Evolutionary conservation across 768 basidiomycete genomes (phyloP), one percentile per base, ranked within the genome.

Genomic region (Russula sp.): DNA sequence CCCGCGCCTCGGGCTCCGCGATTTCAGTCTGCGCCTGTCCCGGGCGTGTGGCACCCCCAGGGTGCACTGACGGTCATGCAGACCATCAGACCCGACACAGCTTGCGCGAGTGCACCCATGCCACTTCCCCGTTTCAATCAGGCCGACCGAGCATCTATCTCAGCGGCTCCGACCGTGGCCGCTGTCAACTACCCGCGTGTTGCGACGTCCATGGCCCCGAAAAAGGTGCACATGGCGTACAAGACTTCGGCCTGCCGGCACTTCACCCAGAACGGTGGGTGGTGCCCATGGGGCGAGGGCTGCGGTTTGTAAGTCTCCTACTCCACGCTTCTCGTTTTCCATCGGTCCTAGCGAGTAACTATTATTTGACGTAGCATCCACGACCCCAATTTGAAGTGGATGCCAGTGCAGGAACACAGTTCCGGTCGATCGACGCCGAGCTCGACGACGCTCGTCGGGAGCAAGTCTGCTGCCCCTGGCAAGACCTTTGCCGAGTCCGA

Each of bases 221-320:
- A 50, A 20, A 54, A 50, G 6, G 58, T 27, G 5, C 53, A 60
- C 14, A 16, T 64, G 48, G 47, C 63, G 7, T 64, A 60, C 42
- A 60, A 60, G 48, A 64, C 63, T 8, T 45, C 58, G 14, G 58
- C 63, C 3, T 64, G 63, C 40, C 27, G 42, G 8, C 63, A 64
- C 22, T 64, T 37, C n/a, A 49, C 63, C 18, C 1, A 45, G 22
- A 64, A 64, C 54, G 14, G 42, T 2, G 63, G 63, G 2, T 64
- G 58, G 58, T 64, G 63, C 32, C 63, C 63, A 27, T 64, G 58
- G 58, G 63, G 63, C 3, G 58, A 59, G 3, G 11, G 22, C 4
- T 64, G 63, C 13, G 47, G 63, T 13, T 64, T 64, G 63, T 64
- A 50, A 16, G 58, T 32, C 14, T 37, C 10, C 11, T 7, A n/a